Conservation (phyloP, 2,329 filamentous ascomycete species). For the Keithomyces neogunnii region DNA sequence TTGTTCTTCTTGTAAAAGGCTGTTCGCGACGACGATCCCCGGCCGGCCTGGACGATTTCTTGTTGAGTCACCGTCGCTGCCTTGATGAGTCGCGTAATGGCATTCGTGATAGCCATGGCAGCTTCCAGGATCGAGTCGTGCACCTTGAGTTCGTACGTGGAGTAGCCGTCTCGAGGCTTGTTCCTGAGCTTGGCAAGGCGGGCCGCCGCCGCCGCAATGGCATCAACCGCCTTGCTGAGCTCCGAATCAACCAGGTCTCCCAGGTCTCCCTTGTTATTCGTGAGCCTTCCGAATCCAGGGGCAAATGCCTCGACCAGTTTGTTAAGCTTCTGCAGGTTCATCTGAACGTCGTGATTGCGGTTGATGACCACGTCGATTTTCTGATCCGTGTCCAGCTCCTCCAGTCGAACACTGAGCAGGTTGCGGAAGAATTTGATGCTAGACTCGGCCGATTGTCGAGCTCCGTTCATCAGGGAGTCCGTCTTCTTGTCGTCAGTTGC, state of each 20-base stretch:
- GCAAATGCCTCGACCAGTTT: slow-evolving; percentile 90
- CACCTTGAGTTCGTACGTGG: slow-evolving; percentile 92
- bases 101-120: slow-evolving; percentile 85
- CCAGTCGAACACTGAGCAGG: slow-evolving; percentile 86
- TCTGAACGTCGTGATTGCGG: slow-evolving; percentile 92
- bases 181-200: slow-evolving; percentile 87
- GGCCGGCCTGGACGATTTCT: slow-evolving; percentile 91
- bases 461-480: slow-evolving; percentile 74
- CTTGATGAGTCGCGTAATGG: slow-evolving; percentile 90
- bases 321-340: slow-evolving; percentile 86
- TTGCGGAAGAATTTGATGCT: slow-evolving; percentile 93
- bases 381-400: slow-evolving; percentile 80
- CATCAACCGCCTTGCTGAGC: slow-evolving; percentile 86
- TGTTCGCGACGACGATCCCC: slow-evolving; percentile 76
- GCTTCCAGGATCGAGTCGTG: slow-evolving; percentile 93
- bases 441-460: slow-evolving; percentile 74
- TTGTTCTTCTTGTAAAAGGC: slow-evolving; percentile 99
- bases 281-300: slow-evolving; percentile 76
- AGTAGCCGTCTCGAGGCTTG: slow-evolving; percentile 92
- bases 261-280: slow-evolving; percentile 72
- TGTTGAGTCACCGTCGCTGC: slow-evolving; percentile 88
- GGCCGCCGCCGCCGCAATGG: slow-evolving; percentile 85
- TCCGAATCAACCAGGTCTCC: slow-evolving; percentile 90
- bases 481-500: slow-evolving; percentile 93
- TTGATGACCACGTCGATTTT: slow-evolving; percentile 98